A percentile compares a stretch with the other conserved stretches of the same genome.
phyloP scores from a whole-genome alignment of 495 filamentous ascomycete species.

The Diplogelasinospora grovesii region DNA sequence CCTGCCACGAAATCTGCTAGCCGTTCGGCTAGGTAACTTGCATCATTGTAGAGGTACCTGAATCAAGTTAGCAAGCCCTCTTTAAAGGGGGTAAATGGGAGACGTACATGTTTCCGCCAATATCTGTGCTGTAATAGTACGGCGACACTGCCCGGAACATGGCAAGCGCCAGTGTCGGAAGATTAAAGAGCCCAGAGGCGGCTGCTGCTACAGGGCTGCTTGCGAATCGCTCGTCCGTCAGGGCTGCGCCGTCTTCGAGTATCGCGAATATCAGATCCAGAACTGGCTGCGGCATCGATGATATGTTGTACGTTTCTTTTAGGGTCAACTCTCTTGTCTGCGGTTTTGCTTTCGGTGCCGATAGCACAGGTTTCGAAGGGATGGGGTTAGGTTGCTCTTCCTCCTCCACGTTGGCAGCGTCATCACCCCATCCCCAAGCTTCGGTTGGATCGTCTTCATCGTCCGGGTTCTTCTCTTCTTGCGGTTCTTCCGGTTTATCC shows the following conservation, averaged over 20 bases:
- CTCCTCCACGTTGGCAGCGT: slow-evolving; percentile 21
- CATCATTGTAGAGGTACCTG: slow-evolving; percentile 88
- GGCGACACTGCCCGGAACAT: slow-evolving; percentile 87
- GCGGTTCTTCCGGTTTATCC: slow-evolving; percentile 10
- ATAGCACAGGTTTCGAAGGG: slow-evolving; percentile 10
- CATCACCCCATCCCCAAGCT: slow-evolving; percentile 73
- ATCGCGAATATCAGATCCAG: slow-evolving; percentile 63
- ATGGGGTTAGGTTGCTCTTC: slow-evolving; percentile 3
- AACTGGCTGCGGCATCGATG: slow-evolving; percentile 72
- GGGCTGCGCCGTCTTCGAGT: slow-evolving; percentile 59
- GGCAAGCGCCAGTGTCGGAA: slow-evolving; percentile 79
- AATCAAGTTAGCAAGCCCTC: slow-evolving; percentile 9
- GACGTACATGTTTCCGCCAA: slow-evolving; percentile 66
- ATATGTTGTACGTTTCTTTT: slow-evolving; percentile 80
- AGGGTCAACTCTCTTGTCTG: slow-evolving; percentile 56
- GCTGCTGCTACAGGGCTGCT: slow-evolving; percentile 57
- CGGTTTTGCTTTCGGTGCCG: slow-evolving; percentile 10
- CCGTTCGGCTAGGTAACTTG: slow-evolving; percentile 64
- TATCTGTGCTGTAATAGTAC: slow-evolving; percentile 62
- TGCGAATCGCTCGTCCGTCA: slow-evolving; percentile 40
- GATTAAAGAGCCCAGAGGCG: slow-evolving; percentile 64
- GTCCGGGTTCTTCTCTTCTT: slow-evolving; percentile 9
- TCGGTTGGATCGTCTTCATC: slow-evolving; percentile 52
- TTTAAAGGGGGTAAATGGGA: not conserved
- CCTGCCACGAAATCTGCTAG: slow-evolving; percentile 54